These are phyloP conservation scores for Botryotinia convoluta DNA, from an alignment of 2,329 filamentous ascomycete genomes.

Conservation along the genomic window DNA sequence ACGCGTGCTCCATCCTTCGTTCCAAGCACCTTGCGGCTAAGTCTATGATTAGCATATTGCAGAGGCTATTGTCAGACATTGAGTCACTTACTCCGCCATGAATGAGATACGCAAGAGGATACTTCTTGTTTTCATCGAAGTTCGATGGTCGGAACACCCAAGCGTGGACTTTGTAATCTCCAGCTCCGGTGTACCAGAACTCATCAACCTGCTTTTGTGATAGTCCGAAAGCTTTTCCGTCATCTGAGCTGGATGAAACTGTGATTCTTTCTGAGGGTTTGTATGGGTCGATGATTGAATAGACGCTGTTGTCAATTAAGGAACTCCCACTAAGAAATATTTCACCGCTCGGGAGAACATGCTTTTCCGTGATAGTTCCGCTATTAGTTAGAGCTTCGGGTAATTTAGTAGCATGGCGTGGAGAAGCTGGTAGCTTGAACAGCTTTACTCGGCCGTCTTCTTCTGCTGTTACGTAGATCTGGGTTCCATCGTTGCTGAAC, in stretches of 20 bases:
- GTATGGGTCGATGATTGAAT: slow-evolving; percentile 47
- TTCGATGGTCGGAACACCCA: slow-evolving; percentile 64
- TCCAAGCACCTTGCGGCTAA: slow-evolving; percentile 38
- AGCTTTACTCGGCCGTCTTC: slow-evolving; percentile 61
- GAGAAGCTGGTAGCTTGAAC: slow-evolving; percentile 59
- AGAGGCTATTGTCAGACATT: neutral
- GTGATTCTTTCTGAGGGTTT: slow-evolving; percentile 44
- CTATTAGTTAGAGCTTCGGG: slow-evolving; percentile 51
- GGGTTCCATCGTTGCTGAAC: slow-evolving; percentile 58
- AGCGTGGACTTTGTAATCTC: slow-evolving; percentile 58
- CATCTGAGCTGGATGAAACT: slow-evolving; percentile 63
- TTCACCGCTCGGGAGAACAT: slow-evolving; percentile 48
- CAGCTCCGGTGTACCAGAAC: slow-evolving; percentile 66
- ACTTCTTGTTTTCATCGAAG: slow-evolving; percentile 68
- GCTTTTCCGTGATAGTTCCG: slow-evolving; percentile 54
- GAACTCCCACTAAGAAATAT: slow-evolving; percentile 68
- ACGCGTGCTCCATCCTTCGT: slow-evolving; percentile 55
- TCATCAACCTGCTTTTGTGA: slow-evolving; percentile 61
- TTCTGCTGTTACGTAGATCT: slow-evolving; percentile 73
- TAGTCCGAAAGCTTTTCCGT: slow-evolving; percentile 65
- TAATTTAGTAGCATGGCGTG: slow-evolving; percentile 47
- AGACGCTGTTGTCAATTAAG: slow-evolving; percentile 69
- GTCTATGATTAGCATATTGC: neutral
- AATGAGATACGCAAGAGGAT: slow-evolving; percentile 75
- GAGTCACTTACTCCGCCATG: slow-evolving; percentile 60